Percentiles rank a stretch among this genome's conserved stretches.
phyloP scores from a whole-genome alignment of 176 grass and related monocot species.

The Saccharum spontaneum region DNA sequence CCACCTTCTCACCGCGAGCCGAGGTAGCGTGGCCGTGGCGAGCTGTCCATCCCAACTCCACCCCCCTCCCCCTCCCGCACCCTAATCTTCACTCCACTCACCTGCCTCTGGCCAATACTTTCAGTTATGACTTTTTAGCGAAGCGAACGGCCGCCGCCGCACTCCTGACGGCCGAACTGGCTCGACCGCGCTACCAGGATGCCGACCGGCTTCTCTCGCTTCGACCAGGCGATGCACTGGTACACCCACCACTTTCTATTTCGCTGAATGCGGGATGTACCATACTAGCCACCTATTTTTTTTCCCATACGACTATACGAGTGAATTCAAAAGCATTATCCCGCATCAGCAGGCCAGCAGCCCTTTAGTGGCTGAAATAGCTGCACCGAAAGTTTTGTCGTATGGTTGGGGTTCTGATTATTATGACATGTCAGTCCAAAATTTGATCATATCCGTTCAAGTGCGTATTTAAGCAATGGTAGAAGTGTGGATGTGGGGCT shows the following conservation, averaged over 20 bases:
- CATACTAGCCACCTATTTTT: neutral
- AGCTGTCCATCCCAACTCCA: neutral
- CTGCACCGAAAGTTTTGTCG: neutral
- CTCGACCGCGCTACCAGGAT: neutral
- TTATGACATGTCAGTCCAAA: neutral
- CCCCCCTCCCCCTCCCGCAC: too few relatives aligned
- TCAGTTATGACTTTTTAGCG: too few relatives aligned
- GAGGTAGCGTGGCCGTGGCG: neutral
- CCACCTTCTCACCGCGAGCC: neutral
- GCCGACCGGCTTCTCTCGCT: neutral
- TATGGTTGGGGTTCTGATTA: neutral
- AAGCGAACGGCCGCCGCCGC: neutral
- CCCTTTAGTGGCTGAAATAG: neutral
- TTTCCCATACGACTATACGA: neutral
- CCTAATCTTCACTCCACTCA: neutral
- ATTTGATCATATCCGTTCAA: neutral
- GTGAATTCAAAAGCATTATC: neutral
- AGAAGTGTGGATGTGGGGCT: neutral
- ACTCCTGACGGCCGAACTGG: neutral
- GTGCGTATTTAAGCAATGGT: neutral
- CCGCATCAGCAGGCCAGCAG: neutral
- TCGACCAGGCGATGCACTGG: slow-evolving; percentile 12
- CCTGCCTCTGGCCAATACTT: neutral
- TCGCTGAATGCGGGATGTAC: neutral
- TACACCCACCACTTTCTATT: neutral